Base-by-base conservation (phyloP, 2,329 filamentous ascomycete species). In the Aureobasidium sp. region DNA sequence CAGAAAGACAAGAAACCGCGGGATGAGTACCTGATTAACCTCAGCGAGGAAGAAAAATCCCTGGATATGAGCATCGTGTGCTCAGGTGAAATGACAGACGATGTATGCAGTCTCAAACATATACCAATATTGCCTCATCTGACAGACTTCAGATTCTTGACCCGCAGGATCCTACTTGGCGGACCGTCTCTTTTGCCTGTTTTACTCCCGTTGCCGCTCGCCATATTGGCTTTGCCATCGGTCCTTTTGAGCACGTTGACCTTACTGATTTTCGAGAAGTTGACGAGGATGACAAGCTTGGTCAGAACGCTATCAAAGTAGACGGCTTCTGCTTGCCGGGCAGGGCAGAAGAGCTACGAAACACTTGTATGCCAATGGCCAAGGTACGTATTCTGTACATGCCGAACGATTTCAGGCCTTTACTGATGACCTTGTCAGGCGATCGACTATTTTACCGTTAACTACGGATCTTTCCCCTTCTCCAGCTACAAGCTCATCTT, bases 211-310 rank as follows among this genome's bases (percentile, higher is more conserved):
- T 94, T 9, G 86, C 91, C 1, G 87, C 93, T 1, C 88, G 92
- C 64, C 93, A 97, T 70, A 86, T 99, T 64, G 93, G 92, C 4
- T 96, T 99, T 72, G 89, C 91, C 2, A 84, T 97, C 60, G 94
- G 95, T 0, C 94, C 95, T 0, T 99, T 99, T 70, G 91, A 97
- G 73, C 88, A 93, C 66, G 86, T 97, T 57, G 90, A 96, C 69
- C 79, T 99, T 5, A 88, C 90, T 2, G 89, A 93, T 66, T 96
- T 90, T 68, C 86, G 95, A 54, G 90, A 92, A 47, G 90, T 90
- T 64, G 90, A 95, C 66, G 90, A 96, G 65, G 92, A 96, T 69
- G 90, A 95, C 67, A 90, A 92, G 71, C 83, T 99, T 59, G 90
- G 90, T 3, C 85, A 88, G 65, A 95, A 90, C 69, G 91, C 92